phyloP scores from a whole-genome alignment of 2,329 filamentous ascomycete species.

The Zymoseptoria pseudotritici region DNA sequence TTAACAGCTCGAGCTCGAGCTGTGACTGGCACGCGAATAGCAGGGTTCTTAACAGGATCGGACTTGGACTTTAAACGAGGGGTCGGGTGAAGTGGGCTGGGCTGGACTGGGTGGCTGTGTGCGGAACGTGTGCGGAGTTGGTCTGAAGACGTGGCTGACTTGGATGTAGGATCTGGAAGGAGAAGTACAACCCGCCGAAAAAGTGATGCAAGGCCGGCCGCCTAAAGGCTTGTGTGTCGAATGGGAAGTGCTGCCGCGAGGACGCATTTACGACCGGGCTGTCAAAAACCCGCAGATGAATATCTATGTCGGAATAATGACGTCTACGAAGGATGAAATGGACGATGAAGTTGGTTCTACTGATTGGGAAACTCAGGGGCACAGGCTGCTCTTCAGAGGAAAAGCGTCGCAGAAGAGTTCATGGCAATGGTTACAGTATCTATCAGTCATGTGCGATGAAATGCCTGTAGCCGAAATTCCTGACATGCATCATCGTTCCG shows the following conservation, averaged over 20 bases:
- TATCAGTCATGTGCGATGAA: neutral
- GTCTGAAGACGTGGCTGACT: neutral
- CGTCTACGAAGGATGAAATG: neutral
- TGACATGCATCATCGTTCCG: neutral
- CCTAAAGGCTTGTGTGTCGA: neutral
- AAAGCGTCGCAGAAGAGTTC: neutral
- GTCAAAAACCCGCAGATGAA: neutral
- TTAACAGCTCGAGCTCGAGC: neutral
- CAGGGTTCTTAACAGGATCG: neutral
- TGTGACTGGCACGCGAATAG: neutral
- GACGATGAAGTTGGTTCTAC: neutral
- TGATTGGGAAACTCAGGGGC: neutral
- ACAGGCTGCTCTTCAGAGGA: neutral
- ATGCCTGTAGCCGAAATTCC: neutral
- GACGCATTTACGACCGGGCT: neutral
- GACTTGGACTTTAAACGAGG: neutral
- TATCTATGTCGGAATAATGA: neutral
- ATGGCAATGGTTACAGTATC: neutral
- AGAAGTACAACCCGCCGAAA: slow-evolving; percentile 60
- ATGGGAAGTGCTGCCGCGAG: slow-evolving; percentile 3
- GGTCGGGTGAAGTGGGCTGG: neutral
- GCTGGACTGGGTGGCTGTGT: neutral
- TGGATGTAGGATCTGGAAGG: slow-evolving; percentile 83
- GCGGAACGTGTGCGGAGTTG: neutral
- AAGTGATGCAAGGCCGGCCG: neutral